A percentile compares a stretch with the other conserved stretches of the same genome.
phyloP scores from a whole-genome alignment of 345 rosid species.

The Raphanus sativus region DNA sequence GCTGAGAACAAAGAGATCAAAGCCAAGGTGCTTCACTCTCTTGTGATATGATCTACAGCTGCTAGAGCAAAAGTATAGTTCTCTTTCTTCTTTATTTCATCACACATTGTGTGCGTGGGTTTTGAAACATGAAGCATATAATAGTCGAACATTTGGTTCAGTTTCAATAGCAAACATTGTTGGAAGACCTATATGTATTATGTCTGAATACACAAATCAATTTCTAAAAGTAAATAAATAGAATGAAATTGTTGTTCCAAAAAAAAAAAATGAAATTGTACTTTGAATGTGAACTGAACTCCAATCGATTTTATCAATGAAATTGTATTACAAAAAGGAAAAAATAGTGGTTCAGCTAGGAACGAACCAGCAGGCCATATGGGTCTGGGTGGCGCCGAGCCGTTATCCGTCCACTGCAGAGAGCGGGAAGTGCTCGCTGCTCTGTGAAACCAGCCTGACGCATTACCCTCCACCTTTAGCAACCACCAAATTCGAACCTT shows the following conservation, averaged over 20 bases:
- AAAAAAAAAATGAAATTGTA: no score
- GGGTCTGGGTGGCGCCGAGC: not conserved
- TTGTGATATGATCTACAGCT: not conserved
- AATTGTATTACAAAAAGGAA: not conserved
- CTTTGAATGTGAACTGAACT: no score
- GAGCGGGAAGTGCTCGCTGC: conserved; percentile 23
- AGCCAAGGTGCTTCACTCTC: conserved; percentile 58
- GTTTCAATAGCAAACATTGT: conserved; percentile 65
- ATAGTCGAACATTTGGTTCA: conserved; percentile 89
- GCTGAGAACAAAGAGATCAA: conserved; percentile 75
- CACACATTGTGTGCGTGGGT: not conserved
- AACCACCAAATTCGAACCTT: not conserved
- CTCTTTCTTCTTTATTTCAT: not conserved
- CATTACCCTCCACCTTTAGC: not conserved
- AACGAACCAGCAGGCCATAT: not conserved
- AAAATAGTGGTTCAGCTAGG: conserved; percentile 1
- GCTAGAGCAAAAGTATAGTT: not conserved
- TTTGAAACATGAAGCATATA: conserved; percentile 71
- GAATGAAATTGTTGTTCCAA: no score
- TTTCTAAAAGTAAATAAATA: conserved; percentile 6
- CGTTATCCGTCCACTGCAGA: conserved; percentile 16
- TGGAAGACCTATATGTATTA: conserved; percentile 69
- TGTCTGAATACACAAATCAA: conserved; percentile 41
- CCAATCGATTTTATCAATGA: no score
- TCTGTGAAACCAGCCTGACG: conserved; percentile 36